A percentile compares a stretch with the other conserved stretches of the same genome.
Conservation (phyloP, 805 yeast species). For the Wickerhamiella azymoides region DNA sequence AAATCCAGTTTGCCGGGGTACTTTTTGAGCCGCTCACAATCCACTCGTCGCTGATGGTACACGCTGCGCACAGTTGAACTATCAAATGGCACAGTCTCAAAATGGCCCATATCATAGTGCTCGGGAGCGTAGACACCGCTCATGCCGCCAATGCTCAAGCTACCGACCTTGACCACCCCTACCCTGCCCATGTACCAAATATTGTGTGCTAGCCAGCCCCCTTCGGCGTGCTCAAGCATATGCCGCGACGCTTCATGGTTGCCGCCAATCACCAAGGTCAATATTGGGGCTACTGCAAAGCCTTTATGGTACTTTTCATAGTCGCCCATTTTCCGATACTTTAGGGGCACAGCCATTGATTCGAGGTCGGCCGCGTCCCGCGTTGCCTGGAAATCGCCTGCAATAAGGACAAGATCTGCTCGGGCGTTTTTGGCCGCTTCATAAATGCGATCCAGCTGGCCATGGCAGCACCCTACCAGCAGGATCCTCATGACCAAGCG, state of each 20-base stretch:
- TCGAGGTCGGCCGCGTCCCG: slow-evolving; percentile 49
- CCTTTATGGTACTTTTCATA: slow-evolving; percentile 62
- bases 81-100: slow-evolving; percentile 37
- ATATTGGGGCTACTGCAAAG: slow-evolving; percentile 46
- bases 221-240: slow-evolving; percentile 54
- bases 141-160: slow-evolving; percentile 63
- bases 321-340: slow-evolving; percentile 65
- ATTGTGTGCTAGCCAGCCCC: slow-evolving; percentile 89
- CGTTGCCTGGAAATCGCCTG: slow-evolving; percentile 87
- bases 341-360: slow-evolving; percentile 65
- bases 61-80: slow-evolving; percentile 34
- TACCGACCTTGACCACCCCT: slow-evolving; percentile 60
- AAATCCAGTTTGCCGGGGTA: slow-evolving; percentile 31
- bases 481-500: slow-evolving; percentile 17
- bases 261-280: slow-evolving; percentile 82
- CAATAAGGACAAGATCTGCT: slow-evolving; percentile 49
- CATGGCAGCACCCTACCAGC: slow-evolving; percentile 21
- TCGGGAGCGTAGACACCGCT: slow-evolving; percentile 66
- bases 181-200: slow-evolving; percentile 74
- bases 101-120: slow-evolving; percentile 33
- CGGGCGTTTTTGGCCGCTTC: background rate
- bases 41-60: slow-evolving; percentile 58
- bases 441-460: slow-evolving; percentile 15
- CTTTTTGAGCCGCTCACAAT: slow-evolving; percentile 39
- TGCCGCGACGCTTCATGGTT: slow-evolving; percentile 86